Evolutionary conservation across 257 asterid species (phyloP).

Genomic region (Solanum pinnatisectum): DNA sequence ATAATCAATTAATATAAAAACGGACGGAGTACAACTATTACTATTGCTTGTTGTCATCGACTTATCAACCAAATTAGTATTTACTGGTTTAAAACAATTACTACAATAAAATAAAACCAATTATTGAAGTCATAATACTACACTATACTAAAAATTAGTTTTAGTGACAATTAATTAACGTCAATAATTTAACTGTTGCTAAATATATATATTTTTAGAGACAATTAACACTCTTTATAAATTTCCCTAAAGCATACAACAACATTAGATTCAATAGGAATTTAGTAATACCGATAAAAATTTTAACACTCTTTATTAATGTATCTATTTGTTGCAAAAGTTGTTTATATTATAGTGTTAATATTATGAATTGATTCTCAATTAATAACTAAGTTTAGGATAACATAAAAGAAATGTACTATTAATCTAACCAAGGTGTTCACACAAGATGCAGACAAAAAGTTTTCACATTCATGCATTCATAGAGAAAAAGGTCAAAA

Average conservation of each 20-base stretch:
- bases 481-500: background rate
- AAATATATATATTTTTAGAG: no score
- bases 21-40: rapidly evolving
- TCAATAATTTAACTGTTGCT: no score
- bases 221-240: no score
- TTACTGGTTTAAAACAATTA: background rate
- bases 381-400: background rate
- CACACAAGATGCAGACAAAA: background rate
- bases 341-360: no score
- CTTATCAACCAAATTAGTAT: background rate
- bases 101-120: background rate
- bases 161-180: no score
- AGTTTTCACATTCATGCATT: background rate
- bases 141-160: no score
- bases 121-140: background rate
- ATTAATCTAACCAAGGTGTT: background rate
- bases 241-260: no score
- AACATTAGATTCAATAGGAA: no score
- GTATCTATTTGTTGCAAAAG: no score
- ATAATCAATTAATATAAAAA: no score
- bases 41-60: no score
- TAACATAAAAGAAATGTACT: background rate
- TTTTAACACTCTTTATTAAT: no score
- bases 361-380: background rate
- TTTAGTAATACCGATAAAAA: rapidly evolving